A percentile compares a stretch with the other conserved stretches of the same genome.
Conservation (phyloP, 148 eudicot species). For the Chenopodium album region DNA sequence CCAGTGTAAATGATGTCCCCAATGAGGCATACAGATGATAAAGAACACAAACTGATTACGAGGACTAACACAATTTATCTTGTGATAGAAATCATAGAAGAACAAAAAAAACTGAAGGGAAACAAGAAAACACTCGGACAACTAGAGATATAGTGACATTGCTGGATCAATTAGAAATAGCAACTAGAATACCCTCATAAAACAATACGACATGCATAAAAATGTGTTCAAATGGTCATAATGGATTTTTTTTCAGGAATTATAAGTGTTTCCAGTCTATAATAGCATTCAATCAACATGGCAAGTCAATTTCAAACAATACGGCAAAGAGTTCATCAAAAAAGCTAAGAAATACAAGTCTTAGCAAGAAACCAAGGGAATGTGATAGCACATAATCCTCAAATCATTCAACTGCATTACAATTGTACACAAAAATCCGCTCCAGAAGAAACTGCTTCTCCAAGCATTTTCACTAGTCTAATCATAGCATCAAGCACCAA, state of each 20-base stretch:
- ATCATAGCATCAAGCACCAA: neutral
- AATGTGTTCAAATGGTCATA: too few species aligned
- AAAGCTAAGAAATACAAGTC: neutral
- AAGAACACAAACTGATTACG: neutral
- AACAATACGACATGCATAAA: too few species aligned
- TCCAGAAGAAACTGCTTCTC: neutral
- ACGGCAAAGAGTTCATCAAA: neutral
- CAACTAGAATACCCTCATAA: too few species aligned
- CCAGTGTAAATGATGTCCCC: neutral
- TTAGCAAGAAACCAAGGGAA: neutral
- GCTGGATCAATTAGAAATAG: neutral
- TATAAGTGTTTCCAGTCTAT: too few species aligned
- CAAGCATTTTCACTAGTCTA: neutral
- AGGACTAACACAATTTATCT: neutral
- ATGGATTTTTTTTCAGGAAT: too few species aligned
- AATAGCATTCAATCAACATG: too few species aligned
- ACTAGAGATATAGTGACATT: neutral
- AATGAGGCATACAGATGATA: neutral
- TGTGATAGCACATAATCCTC: neutral
- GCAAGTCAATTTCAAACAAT: neutral
- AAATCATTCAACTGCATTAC: neutral
- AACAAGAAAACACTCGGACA: neutral
- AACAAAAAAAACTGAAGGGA: too few species aligned
- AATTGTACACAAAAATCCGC: neutral
- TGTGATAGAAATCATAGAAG: too few species aligned